These are phyloP conservation scores for Metschnikowia shivogae DNA, from an alignment of 805 yeast genomes.

Conservation along the genomic window DNA sequence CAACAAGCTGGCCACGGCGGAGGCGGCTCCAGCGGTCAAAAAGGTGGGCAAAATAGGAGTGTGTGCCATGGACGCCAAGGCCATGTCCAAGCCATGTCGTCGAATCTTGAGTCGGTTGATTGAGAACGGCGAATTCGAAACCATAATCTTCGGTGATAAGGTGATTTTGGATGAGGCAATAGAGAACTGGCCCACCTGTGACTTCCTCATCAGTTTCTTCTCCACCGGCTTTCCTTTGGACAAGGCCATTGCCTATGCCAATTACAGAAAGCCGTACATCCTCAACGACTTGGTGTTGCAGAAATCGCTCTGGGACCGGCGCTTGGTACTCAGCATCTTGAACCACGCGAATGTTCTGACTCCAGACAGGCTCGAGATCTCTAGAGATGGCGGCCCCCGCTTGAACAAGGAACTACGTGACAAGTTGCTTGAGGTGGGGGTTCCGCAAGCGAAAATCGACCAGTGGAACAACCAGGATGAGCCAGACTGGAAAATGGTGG, in stretches of 20 bases:
- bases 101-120: constrained; percentile 83
- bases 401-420: constrained; percentile 52
- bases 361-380: constrained; percentile 81
- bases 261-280: constrained; percentile 81
- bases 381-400: constrained; percentile 95
- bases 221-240: constrained; percentile 96
- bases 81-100: constrained; percentile 91
- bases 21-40: constrained; percentile 33
- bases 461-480: constrained; percentile 65
- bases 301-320: constrained; percentile 95
- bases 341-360: constrained; percentile 85
- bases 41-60: constrained; percentile 93
- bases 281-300: constrained; percentile 90
- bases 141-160: constrained; percentile 95
- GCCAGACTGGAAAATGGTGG: constrained; percentile 84
- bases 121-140: constrained; percentile 92
- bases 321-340: constrained; percentile 75
- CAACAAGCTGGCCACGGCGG: constrained; percentile 29
- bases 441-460: constrained; percentile 44
- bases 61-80: constrained; percentile 98
- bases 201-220: constrained; percentile 86
- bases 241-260: constrained; percentile 88
- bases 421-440: constrained; percentile 44
- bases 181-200: constrained; percentile 99
- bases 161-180: constrained; percentile 89